These are phyloP conservation scores for carrot (Daucus carota) DNA, from an alignment of 129 eudicot genomes.

Conservation along the genomic window DH1_v3.0 NC_030386.2:20627001-20627500, in stretches of 20 bases:
- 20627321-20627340: slow-evolving; percentile 70
- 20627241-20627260: slow-evolving; percentile 78
- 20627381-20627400: background rate
- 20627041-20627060: no score
- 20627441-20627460: slow-evolving; percentile 63
- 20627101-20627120: no score
- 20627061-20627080: no score
- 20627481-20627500: slow-evolving; percentile 95
- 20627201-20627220: background rate
- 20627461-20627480: slow-evolving; percentile 68
- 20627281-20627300: slow-evolving; percentile 59
- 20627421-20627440: slow-evolving; percentile 72
- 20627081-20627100: no score
- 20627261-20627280: slow-evolving; percentile 85
- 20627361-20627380: background rate
- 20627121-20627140: no score
- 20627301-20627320: slow-evolving; percentile 53
- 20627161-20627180: no score
- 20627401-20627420: slow-evolving; percentile 22
- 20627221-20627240: background rate
- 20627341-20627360: slow-evolving; percentile 54
- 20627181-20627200: background rate
- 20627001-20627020: no score
- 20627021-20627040: no score
- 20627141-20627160: no score